Conservation (phyloP, 1,139 yeast species). For the Taphrina confusa region DNA sequence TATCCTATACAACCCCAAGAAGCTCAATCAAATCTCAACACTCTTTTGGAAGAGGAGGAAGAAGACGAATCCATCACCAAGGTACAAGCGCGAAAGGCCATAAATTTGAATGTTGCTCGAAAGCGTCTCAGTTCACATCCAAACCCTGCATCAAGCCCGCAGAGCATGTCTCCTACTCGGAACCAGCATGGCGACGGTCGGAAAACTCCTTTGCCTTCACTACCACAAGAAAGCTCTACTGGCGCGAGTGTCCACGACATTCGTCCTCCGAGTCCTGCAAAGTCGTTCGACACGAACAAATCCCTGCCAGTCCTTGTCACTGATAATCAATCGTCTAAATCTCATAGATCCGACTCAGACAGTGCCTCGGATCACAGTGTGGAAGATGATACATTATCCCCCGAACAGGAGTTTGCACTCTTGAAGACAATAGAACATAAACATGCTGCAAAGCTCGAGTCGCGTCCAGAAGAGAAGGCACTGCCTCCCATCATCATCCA, state of each 20-base stretch:
- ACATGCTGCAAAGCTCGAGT: too few relatives aligned
- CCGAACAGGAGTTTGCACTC: slow-evolving; percentile 12
- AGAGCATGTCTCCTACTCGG: too few relatives aligned
- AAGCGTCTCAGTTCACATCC: not conserved
- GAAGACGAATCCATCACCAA: too few relatives aligned
- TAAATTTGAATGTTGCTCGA: not conserved
- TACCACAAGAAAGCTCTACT: too few relatives aligned
- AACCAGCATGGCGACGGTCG: too few relatives aligned
- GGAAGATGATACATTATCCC: not conserved
- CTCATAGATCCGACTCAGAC: not conserved
- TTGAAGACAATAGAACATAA: not conserved
- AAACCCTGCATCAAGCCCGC: too few relatives aligned
- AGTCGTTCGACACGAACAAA: slow-evolving; percentile 3
- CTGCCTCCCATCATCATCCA: not conserved
- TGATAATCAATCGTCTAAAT: not conserved
- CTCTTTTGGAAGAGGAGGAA: slow-evolving; percentile 5
- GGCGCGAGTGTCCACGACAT: too few relatives aligned
- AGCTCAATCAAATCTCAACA: not conserved
- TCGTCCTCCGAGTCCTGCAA: too few relatives aligned
- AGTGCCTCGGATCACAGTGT: not conserved
- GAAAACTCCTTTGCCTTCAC: too few relatives aligned
- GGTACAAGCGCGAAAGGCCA: too few relatives aligned
- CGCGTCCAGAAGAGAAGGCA: not conserved
- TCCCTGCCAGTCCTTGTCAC: not conserved
- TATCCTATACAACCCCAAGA: not conserved